Percentiles rank a stretch among this genome's conserved stretches.
These are phyloP conservation scores for Colletotrichum sp. DNA, from an alignment of 2,329 filamentous ascomycete species.

Conservation along the genomic window DNA sequence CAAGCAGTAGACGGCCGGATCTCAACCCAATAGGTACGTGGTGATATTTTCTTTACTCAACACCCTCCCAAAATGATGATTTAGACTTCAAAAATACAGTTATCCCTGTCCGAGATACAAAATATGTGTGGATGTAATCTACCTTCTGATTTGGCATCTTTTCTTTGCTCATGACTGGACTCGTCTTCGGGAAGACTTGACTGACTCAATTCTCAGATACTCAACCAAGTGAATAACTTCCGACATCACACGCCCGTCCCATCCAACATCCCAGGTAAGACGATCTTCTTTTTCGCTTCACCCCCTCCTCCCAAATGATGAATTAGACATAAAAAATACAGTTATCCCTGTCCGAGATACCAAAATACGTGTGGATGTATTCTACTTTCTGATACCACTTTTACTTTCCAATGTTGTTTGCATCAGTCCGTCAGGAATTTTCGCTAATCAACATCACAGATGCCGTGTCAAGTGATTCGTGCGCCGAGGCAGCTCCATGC, in stretches of 20 bases:
- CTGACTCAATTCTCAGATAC: not conserved
- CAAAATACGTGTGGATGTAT: constrained; percentile 10
- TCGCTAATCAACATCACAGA: not conserved
- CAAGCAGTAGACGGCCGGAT: constrained; percentile 45
- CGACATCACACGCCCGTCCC: not conserved
- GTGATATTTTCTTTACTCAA: not conserved
- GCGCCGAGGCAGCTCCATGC: not conserved
- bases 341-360: constrained; percentile 21
- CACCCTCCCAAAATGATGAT: constrained; percentile 6
- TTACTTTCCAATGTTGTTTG: not conserved
- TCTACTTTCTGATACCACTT: constrained; percentile 16
- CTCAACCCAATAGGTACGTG: constrained; percentile 22
- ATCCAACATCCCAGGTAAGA: not conserved
- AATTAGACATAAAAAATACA: constrained; percentile 16
- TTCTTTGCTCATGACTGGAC: not conserved
- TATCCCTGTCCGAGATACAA: constrained; percentile 17
- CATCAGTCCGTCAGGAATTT: not conserved
- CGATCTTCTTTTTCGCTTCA: not conserved
- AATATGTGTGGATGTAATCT: constrained; percentile 16
- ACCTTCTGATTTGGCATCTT: constrained; percentile 10
- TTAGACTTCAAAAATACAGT: constrained; percentile 13
- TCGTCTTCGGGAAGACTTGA: not conserved
- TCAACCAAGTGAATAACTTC: not conserved
- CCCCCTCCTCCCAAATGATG: constrained; percentile 6
- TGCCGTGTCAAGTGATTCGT: not conserved